A percentile compares a stretch with the other conserved stretches of the same genome.
Conservation (phyloP, 73 alveolate species). For the Effrenium voratum region DNA sequence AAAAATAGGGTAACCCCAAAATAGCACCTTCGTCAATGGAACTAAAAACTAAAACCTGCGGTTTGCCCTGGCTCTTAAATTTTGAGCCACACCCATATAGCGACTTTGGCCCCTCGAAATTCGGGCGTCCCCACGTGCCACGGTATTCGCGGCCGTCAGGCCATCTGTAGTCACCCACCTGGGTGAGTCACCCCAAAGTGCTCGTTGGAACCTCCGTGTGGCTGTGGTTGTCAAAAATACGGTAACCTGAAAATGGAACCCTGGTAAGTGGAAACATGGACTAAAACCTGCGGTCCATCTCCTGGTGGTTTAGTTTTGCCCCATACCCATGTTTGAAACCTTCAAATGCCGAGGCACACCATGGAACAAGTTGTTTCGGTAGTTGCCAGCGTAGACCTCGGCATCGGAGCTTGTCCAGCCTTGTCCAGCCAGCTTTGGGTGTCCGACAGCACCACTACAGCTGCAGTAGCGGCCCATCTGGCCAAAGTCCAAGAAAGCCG, state of each 20-base stretch:
- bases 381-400: conserved; percentile 73
- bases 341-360: conserved; percentile 14
- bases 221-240: background rate
- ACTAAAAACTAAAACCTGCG: no score
- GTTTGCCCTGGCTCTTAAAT: no score
- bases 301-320: no score
- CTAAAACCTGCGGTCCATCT: background rate
- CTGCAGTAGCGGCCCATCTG: conserved; percentile 93
- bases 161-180: conserved; percentile 88
- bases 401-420: background rate
- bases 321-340: no score
- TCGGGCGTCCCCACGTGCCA: conserved; percentile 22
- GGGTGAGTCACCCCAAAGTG: background rate
- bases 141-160: conserved; percentile 89
- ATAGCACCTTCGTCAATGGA: no score
- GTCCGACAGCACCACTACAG: conserved; percentile 62
- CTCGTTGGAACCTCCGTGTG: background rate
- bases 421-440: background rate
- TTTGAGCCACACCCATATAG: no score
- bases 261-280: background rate
- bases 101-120: background rate
- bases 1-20: no score
- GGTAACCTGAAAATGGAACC: background rate
- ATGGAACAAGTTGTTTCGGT: conserved; percentile 65
- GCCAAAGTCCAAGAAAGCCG: background rate